Evolutionary conservation across 2,329 filamentous ascomycete species (phyloP), one percentile per base, ranked within the genome.

Genomic region (Tolypocladium amazonense): DNA sequence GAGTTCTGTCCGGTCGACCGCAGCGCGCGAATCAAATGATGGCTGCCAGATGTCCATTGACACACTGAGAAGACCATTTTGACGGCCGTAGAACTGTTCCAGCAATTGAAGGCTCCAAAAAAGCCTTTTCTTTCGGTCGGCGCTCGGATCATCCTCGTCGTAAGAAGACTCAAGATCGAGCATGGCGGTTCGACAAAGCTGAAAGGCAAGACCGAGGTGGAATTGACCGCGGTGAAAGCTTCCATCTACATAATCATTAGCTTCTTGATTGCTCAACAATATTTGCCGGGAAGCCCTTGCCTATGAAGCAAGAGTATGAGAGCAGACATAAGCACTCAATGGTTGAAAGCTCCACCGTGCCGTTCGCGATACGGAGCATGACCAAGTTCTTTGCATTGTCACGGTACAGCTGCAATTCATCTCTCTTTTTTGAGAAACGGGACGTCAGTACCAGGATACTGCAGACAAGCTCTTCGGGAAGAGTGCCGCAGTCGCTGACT

Each of bases 101-200:
- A 81, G 73, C 2, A 79, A 65, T 57, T 81, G 77, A 0, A 81
- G 69, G 58, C 78, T 81, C 79, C 79, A 81, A 38, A 81, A 81
- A 0, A 81, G 68, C 3, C 77, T 67, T 64, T 76, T 79, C 65
- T 81, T 81, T 12, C 78, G 73, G 58, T 81, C 76, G 0, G 68
- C 63, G 1, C 63, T 64, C 0, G 71, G 67, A 43, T 75, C 73
- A 9, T 74, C 69, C 3, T 66, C 57, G 0, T 64, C 64, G 54
- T 80, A 80, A 0, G 70, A 67, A 0, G 73, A 71, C 53, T 76
- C 72, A 0, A 77, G 64, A 59, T 81, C 79, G 0, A 81, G 65
- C 75, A 76, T 77, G 9, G 79, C 79, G 0, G 79, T 78, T 11
- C 77, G 76, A 62, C 78, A 81, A 11, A 81, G 74, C 62, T 81